Conservation (phyloP, 2,329 filamentous ascomycete genomes). For the Hypomyces perniciosus region DNA sequence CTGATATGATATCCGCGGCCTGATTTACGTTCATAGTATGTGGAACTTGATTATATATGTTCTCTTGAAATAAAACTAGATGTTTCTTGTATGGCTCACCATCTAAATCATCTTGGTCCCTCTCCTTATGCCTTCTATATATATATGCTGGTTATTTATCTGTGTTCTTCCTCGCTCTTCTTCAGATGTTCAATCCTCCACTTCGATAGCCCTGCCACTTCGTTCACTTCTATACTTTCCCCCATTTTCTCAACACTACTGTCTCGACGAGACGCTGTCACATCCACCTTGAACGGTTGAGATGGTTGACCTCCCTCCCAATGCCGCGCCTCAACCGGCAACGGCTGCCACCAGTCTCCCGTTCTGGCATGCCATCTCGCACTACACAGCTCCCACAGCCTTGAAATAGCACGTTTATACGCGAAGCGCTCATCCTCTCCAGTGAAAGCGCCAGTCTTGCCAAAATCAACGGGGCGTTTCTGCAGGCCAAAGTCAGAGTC, state of each 20-base stretch:
- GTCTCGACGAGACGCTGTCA: constrained; percentile 2
- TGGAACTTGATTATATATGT: constrained; percentile 4
- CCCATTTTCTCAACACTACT: constrained; percentile 28
- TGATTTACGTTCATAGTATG: constrained; percentile 1
- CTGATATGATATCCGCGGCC: constrained; percentile 7
- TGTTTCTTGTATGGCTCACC: neutral
- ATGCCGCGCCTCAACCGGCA: constrained; percentile 56
- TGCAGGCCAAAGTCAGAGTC: constrained; percentile 49
- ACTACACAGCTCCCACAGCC: constrained; percentile 80
- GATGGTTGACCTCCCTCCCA: constrained; percentile 51
- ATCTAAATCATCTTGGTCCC: constrained; percentile 7
- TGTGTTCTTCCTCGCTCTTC: constrained; percentile 11
- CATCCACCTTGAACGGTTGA: constrained; percentile 14
- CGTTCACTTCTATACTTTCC: constrained; percentile 29
- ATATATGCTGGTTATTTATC: neutral
- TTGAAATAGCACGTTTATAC: constrained; percentile 67
- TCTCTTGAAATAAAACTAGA: neutral
- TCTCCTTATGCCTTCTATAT: neutral
- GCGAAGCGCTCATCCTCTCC: constrained; percentile 79
- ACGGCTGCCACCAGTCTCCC: constrained; percentile 65
- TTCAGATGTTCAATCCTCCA: constrained; percentile 31
- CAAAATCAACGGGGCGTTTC: constrained; percentile 52
- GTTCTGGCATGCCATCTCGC: constrained; percentile 62
- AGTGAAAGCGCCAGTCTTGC: constrained; percentile 61
- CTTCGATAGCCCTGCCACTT: constrained; percentile 34